phyloP scores from a whole-genome alignment of 108 stramenopile genomes.

The Cylindrotheca closterium region DNA sequence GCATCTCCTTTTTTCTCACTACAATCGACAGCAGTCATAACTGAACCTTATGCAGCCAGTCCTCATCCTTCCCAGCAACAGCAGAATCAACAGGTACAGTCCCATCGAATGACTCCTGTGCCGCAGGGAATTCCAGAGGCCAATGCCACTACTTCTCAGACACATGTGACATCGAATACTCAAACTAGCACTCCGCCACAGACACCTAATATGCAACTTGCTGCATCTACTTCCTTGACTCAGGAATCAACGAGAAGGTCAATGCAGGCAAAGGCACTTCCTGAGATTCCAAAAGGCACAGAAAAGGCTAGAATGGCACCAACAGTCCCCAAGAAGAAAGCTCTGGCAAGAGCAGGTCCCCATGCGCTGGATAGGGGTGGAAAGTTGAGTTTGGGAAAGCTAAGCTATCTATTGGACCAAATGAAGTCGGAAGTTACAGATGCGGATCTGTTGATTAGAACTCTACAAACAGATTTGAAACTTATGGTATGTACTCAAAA shows the following conservation, averaged over 20 bases:
- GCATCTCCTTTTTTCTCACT: not conserved
- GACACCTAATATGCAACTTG: not conserved
- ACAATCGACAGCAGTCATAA: not conserved
- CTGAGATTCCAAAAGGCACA: slow-evolving; percentile 2
- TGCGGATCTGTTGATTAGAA: slow-evolving; percentile 62
- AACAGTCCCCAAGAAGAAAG: not conserved
- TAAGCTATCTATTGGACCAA: slow-evolving; percentile 74
- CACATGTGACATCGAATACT: too few species aligned
- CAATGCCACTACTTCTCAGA: not conserved
- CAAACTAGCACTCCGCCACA: slow-evolving; percentile 15
- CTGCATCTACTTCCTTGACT: not conserved
- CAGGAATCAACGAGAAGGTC: not conserved
- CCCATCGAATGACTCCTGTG: slow-evolving; percentile 1
- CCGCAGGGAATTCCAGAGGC: slow-evolving; percentile 5
- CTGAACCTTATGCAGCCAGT: not conserved
- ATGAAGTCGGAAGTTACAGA: slow-evolving; percentile 73
- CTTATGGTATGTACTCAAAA: slow-evolving; percentile 54
- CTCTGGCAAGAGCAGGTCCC: too few species aligned
- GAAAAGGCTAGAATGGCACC: not conserved
- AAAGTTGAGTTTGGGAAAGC: slow-evolving; percentile 63
- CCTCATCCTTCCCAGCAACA: not conserved
- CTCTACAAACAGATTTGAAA: slow-evolving; percentile 59
- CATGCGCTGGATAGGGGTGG: slow-evolving; percentile 3
- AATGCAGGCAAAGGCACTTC: not conserved
- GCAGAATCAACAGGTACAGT: slow-evolving; percentile 15